Conservation (phyloP, 1,139 yeast species). For the Magnusiomyces paraingens region DNA sequence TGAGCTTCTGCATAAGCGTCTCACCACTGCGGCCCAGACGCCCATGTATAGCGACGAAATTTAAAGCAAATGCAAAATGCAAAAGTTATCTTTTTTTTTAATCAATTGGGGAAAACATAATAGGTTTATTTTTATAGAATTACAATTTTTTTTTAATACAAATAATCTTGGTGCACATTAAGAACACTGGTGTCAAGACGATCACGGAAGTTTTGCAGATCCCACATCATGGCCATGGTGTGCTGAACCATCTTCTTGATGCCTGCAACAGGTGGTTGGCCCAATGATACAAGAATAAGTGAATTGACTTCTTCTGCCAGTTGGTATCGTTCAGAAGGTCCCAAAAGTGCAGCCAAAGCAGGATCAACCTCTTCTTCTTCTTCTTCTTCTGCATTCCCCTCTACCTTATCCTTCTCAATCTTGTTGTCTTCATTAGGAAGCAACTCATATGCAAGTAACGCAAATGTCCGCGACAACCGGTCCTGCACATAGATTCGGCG, state of each 20-base stretch:
- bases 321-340: conserved; percentile 33
- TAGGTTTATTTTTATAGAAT: neutral
- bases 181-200: conserved; percentile 31
- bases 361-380: no score
- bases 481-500: conserved; percentile 29
- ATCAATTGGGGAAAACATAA: neutral
- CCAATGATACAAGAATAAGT: conserved; percentile 41
- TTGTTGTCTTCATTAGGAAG: conserved; percentile 28
- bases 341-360: conserved; percentile 35
- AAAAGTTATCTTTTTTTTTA: neutral
- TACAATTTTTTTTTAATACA: conserved; percentile 16
- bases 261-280: conserved; percentile 35
- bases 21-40: conserved; percentile 31
- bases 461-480: conserved; percentile 39
- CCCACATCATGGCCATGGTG: conserved; percentile 32
- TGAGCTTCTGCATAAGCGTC: conserved; percentile 43
- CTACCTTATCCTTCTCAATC: no score
- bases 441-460: conserved; percentile 48
- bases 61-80: neutral
- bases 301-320: conserved; percentile 42
- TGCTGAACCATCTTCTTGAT: conserved; percentile 36
- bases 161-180: conserved; percentile 35
- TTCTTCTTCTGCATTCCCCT: no score
- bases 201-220: conserved; percentile 28
- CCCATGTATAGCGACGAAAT: conserved; percentile 40